A percentile compares a stretch with the other conserved stretches of the same genome.
Conservation (phyloP, 2,329 filamentous ascomycete species). For the Aspergillus jensenii region DNA sequence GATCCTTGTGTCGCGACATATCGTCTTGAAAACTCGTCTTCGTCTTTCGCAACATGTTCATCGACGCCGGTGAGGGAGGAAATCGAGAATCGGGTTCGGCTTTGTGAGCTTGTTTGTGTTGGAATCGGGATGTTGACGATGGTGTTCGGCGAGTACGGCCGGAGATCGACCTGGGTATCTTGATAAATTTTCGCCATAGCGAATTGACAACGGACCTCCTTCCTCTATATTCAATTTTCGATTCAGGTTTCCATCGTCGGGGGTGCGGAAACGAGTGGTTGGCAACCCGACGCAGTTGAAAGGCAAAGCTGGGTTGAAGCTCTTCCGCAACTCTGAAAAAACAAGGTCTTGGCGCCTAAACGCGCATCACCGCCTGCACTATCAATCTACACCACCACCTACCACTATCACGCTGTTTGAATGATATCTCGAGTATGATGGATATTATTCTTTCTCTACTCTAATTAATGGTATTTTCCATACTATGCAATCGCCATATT, state of each 20-base stretch:
- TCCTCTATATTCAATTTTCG: constrained; percentile 22
- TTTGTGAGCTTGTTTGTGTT: constrained; percentile 45
- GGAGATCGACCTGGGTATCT: constrained; percentile 81
- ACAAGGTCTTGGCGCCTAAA: constrained; percentile 36
- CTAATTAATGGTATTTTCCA: neutral
- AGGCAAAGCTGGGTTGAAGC: constrained; percentile 28
- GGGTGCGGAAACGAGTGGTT: constrained; percentile 17
- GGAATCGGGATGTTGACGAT: constrained; percentile 70
- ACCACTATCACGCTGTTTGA: neutral
- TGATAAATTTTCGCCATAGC: constrained; percentile 75
- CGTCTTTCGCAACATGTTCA: constrained; percentile 57
- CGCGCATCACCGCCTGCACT: constrained; percentile 10
- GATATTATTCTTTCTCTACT: neutral
- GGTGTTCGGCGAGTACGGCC: constrained; percentile 67
- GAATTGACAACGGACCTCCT: constrained; percentile 21
- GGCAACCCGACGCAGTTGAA: constrained; percentile 22
- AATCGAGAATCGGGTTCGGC: constrained; percentile 46
- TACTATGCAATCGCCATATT: constrained; percentile 1
- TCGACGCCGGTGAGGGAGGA: constrained; percentile 44
- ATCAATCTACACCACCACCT: neutral
- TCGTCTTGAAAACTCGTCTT: constrained; percentile 65
- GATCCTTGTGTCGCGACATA: constrained; percentile 76
- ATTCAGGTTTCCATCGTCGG: constrained; percentile 35
- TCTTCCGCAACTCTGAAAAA: constrained; percentile 29
- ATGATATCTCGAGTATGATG: neutral